Evolutionary conservation across 495 filamentous ascomycete species (phyloP), one percentile per base, ranked within the genome.

Genomic region (Astrocystis sublimbata): DNA sequence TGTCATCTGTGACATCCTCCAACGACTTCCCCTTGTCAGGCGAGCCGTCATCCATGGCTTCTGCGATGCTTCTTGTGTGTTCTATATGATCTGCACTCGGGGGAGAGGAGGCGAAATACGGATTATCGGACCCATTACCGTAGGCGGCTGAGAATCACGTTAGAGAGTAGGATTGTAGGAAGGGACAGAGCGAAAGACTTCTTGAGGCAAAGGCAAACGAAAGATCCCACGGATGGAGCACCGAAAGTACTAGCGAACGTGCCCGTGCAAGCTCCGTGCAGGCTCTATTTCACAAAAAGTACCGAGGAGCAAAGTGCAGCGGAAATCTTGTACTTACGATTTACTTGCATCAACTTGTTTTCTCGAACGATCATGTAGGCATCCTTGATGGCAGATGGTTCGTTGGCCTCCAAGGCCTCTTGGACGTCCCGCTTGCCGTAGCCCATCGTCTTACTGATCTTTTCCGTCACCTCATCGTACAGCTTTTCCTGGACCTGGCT

Each of bases 371-470:
- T 98, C 75, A 96, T 87, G 75, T 98, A 98, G 13, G 94, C 94
- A 80, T 98, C 94, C 73, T 98, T 98, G 78, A 98, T 96, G 13
- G 96, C 92, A 61, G 91, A 97, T 38, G 94, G 93, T 70, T 98
- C 94, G 49, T 96, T 86, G 57, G 90, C 90, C 63, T 88, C 87
- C 54, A 98, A 79, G 35, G 94, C 93, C 70, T 97, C 93, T 72
- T 96, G 89, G 38, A 98, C 94, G 77, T 98, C 94, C 36, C 92
- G 89, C 71, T 90, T 91, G 23, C 86, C 91, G 73, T 98, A 98
- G 56, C 94, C 94, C 93, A 98, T 97, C 23, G 91, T 97, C 78
- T 92, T 92, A 64, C 93, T 92, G 45, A 98, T 86, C 80, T 98
- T 98, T 38, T 91, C 91, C 6, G 96, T 91, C 17, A 97, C 92